Base-by-base conservation (phyloP, 768 basidiomycete species). In the Xerocomus spinulosus region DNA sequence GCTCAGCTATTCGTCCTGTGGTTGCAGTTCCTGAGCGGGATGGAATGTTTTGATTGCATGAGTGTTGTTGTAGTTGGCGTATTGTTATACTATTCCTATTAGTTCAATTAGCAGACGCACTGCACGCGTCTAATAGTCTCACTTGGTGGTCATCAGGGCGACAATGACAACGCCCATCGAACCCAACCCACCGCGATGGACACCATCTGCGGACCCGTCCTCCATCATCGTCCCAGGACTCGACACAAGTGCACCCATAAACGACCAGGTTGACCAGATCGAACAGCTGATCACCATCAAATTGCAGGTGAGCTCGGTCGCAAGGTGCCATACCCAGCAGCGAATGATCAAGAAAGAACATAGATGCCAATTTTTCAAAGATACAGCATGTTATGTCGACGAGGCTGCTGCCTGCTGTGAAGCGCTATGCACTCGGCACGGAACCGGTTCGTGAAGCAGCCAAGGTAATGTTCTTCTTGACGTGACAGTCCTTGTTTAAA, bases 281-380 rank as follows among this genome's bases (percentile, higher is more conserved):
- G 94, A 98, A 67, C 94, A 96, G 63, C 76, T 94, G 59, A 94
- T 95, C 52, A 93, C 94, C 9, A 77, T 93, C 44, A 86, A 92
- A 55, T 74, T 98, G 10, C 93, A 94, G 79, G 91, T 86, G 46
- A 54, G 63, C 21, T 14, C 30, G 5, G n/a, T 38, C 39, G 13
- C 30, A 15, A 13, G 25, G 8, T 18, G 21, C n/a, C 33, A 9
- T 25, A 30, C 52, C 47, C 46, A 41, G 45, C 40, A 32, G 34
- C 46, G 45, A 46, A 54, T 54, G 55, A 53, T 55, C 35, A 34
- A 18, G 42, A 26, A 60, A 91, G 88, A 85, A 92, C 63, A 85
- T 94, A 57, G 95, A 98, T 63, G 89, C 89, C 47, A 92, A 92
- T 63, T 93, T 98, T 62, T 85, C 92, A 1, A 85, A 79, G 60